Conservation (phyloP, 257 asterid genomes). For the Coffea eugenioides region DNA sequence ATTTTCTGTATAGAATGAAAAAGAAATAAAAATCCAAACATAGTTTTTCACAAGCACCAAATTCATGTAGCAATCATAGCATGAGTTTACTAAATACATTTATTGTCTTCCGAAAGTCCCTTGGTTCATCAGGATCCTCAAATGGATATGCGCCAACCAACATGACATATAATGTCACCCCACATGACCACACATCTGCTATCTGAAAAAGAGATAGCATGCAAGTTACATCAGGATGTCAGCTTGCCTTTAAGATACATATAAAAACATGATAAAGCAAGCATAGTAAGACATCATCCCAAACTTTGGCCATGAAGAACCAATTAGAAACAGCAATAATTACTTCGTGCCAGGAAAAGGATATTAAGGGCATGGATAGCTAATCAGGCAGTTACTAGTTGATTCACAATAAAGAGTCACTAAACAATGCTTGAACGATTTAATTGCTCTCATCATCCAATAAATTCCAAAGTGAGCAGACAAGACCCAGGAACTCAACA, state of each 20-base stretch:
- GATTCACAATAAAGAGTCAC: not conserved
- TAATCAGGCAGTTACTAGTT: not conserved
- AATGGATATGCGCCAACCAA: conserved; percentile 84
- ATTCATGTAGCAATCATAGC: not conserved
- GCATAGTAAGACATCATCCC: not conserved
- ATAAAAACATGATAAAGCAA: conserved; percentile 7
- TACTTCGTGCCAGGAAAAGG: not conserved
- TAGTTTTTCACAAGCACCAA: not conserved
- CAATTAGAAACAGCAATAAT: not conserved
- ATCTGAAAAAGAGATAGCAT: conserved; percentile 42
- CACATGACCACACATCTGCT: conserved; percentile 98
- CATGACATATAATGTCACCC: conserved; percentile 88
- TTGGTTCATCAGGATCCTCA: conserved; percentile 87
- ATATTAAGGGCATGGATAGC: not conserved
- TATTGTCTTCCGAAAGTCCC: conserved; percentile 74
- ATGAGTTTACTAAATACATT: conserved; percentile 21
- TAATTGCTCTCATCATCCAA: not conserved
- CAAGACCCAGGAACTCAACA: not conserved
- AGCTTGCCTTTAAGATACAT: conserved; percentile 2
- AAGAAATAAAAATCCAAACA: not conserved
- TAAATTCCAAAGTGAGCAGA: not conserved
- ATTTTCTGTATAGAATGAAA: conserved; percentile 43
- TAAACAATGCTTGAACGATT: not conserved
- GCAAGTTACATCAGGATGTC: conserved; percentile 7
- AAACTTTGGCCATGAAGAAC: not conserved